phyloP scores from a whole-genome alignment of 352 stramenopile species.

The Globisporangium nodosum region DNA sequence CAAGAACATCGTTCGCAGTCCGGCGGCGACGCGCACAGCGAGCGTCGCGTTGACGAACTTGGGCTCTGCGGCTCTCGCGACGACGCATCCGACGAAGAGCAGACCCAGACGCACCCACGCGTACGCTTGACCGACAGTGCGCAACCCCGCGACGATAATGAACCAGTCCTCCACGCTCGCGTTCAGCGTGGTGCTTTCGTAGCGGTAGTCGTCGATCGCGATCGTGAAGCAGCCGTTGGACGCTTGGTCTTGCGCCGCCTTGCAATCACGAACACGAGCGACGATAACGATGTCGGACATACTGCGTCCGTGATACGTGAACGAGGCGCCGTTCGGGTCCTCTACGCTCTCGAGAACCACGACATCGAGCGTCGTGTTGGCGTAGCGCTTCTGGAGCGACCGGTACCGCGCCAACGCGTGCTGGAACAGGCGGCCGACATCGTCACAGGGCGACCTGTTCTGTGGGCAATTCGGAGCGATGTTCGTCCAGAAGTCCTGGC shows the following conservation, averaged over 20 bases:
- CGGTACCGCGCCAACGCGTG: background rate
- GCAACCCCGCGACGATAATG: conserved; percentile 3
- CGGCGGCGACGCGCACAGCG: background rate
- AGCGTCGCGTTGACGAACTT: background rate
- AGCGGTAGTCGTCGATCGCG: conserved; percentile 14
- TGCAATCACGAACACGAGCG: background rate
- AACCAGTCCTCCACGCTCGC: conserved; percentile 8
- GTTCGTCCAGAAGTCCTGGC: conserved; percentile 8
- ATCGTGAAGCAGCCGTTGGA: conserved; percentile 1
- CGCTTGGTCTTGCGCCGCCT: background rate
- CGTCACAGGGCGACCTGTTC: background rate
- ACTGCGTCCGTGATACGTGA: conserved; percentile 6
- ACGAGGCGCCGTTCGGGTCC: background rate
- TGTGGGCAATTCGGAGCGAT: background rate
- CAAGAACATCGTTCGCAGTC: conserved; percentile 17
- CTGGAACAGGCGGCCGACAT: conserved; percentile 1
- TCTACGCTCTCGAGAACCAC: conserved; percentile 1
- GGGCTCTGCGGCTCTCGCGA: background rate
- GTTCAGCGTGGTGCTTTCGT: conserved; percentile 7
- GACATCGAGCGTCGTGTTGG: conserved; percentile 4
- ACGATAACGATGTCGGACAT: conserved; percentile 8
- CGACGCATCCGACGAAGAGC: conserved; percentile 16
- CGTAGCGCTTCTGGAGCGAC: background rate
- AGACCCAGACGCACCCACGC: conserved; percentile 5
- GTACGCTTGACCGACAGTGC: conserved; percentile 13